These are phyloP conservation scores for Diplocarpon rosae DNA, from an alignment of 2,329 filamentous ascomycete species.

Conservation along the genomic window DNA sequence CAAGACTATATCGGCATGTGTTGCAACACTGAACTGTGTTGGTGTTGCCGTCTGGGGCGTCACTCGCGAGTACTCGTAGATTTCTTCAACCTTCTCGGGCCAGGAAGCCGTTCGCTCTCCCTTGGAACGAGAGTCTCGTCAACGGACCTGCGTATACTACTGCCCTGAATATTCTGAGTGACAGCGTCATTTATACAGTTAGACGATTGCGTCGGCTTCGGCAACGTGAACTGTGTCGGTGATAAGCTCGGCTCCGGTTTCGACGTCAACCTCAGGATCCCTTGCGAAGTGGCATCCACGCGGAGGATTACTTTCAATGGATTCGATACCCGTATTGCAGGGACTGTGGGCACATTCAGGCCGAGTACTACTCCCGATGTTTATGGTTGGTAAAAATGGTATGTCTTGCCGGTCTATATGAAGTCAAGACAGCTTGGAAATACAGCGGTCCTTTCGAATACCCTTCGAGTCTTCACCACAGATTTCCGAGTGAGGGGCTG, in stretches of 20 bases:
- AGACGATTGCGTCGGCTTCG: constrained; percentile 1
- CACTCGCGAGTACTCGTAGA: constrained; percentile 30
- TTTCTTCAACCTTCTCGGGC: constrained; percentile 32
- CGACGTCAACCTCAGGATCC: constrained; percentile 1
- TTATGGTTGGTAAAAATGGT: not conserved
- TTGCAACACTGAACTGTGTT: constrained; percentile 15
- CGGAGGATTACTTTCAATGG: constrained; percentile 15
- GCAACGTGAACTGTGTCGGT: not conserved
- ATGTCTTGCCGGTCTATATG: not conserved
- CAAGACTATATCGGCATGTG: too few species aligned
- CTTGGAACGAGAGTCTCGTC: constrained; percentile 33
- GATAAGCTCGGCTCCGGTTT: too few species aligned
- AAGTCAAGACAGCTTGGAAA: too few species aligned
- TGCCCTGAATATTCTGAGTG: constrained; percentile 26
- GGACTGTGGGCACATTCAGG: constrained; percentile 15
- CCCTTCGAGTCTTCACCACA: too few species aligned
- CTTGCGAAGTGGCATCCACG: constrained; percentile 20
- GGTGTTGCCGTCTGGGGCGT: constrained; percentile 26
- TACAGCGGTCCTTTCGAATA: too few species aligned
- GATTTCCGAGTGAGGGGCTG: too few species aligned
- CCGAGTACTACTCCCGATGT: constrained; percentile 11
- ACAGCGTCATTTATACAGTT: not conserved
- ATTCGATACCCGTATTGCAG: constrained; percentile 11
- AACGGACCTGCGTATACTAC: constrained; percentile 34
- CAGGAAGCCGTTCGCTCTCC: constrained; percentile 32